These are phyloP conservation scores for Metrosideros polymorpha DNA, from an alignment of 441 rosid species.

Conservation along the genomic window DNA sequence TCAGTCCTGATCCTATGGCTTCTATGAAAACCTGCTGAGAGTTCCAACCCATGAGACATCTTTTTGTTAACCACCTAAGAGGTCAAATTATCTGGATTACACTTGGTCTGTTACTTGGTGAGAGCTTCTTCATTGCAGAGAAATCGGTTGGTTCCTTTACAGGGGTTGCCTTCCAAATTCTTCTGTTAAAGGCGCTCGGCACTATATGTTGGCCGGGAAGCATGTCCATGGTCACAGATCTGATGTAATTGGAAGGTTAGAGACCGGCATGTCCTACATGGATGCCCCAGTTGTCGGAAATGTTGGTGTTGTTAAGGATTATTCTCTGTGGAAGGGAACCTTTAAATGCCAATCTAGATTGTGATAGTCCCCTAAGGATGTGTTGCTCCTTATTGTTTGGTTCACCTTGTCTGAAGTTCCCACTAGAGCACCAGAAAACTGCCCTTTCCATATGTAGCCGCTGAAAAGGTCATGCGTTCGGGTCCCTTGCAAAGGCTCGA, in stretches of 20 bases:
- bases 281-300: not conserved
- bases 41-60: not conserved
- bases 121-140: not conserved
- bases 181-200: not conserved
- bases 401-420: not conserved
- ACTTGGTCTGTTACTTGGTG: not conserved
- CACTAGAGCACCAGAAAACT: not conserved
- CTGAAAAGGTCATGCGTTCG: not conserved
- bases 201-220: not conserved
- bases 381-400: not conserved
- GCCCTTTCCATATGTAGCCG: not conserved
- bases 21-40: not conserved
- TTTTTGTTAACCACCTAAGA: not conserved
- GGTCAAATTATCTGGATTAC: not conserved
- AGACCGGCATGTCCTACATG: not conserved
- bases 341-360: not conserved
- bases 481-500: not conserved
- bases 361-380: not conserved
- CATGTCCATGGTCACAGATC: not conserved
- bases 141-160: not conserved
- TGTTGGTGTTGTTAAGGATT: not conserved
- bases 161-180: not conserved
- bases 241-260: not conserved
- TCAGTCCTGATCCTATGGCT: not conserved
- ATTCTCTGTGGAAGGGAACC: not conserved